Evolutionary conservation across 805 yeast species (phyloP).

Genomic region (Kuraishia piskuri): DNA sequence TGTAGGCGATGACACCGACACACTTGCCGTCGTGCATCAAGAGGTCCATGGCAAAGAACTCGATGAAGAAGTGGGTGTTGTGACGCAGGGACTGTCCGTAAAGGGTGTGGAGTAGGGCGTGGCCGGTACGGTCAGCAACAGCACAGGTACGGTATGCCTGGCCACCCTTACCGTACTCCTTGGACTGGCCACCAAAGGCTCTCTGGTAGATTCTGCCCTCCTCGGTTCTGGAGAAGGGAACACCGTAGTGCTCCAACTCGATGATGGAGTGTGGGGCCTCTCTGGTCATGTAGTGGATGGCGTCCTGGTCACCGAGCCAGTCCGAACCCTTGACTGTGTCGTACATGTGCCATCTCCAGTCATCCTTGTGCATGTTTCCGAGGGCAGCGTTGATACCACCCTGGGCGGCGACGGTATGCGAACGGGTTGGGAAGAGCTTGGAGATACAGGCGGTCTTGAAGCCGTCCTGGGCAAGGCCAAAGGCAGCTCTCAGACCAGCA

Average conservation of each 20-base stretch:
- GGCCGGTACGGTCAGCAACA: constrained; percentile 99
- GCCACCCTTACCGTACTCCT: constrained; percentile 95
- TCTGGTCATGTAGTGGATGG: constrained; percentile 97
- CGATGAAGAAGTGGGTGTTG: constrained; percentile 96
- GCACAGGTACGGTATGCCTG: constrained; percentile 99
- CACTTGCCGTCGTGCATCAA: constrained; percentile 93
- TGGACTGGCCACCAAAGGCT: constrained; percentile 98
- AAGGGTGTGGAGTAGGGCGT: constrained; percentile 88
- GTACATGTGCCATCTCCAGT: constrained; percentile 99
- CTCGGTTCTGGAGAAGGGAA: constrained; percentile 95
- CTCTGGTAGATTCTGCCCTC: constrained; percentile 97
- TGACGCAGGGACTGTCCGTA: constrained; percentile 96
- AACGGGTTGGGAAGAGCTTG: constrained; percentile 94
- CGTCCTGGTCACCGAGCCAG: constrained; percentile 99
- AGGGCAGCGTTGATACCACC: constrained; percentile 99
- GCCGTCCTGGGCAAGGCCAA: constrained; percentile 95
- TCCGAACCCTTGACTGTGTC: constrained; percentile 99
- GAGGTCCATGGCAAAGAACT: constrained; percentile 91
- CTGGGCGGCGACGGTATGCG: constrained; percentile 98
- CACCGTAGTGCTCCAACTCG: constrained; percentile 97
- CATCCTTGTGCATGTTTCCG: constrained; percentile 97
- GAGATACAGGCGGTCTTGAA: constrained; percentile 96
- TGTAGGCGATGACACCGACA: constrained; percentile 95
- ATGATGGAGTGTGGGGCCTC: constrained; percentile 95
- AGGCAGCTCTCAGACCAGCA: constrained; percentile 98